Evolutionary conservation across 2,329 filamentous ascomycete genomes (phyloP).

Genomic region (Ophiobolus disseminans): DNA sequence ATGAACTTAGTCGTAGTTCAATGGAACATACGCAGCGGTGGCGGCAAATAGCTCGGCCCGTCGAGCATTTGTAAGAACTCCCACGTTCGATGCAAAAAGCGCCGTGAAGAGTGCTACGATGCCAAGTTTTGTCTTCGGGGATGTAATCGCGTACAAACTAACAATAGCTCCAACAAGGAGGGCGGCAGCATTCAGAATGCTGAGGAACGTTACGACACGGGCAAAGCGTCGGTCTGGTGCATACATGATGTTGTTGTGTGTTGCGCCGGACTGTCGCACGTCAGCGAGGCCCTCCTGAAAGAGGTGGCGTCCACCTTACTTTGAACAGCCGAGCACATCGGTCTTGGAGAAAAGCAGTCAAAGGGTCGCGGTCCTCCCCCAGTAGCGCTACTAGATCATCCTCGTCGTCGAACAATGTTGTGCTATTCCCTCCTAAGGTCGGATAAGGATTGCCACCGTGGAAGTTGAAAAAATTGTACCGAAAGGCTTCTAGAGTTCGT

Average conservation of each 20-base stretch:
- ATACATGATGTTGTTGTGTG: constrained; percentile 1
- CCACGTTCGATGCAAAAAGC: constrained; percentile 21
- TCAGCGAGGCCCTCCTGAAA: neutral
- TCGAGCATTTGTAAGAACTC: constrained; percentile 18
- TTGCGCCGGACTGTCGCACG: neutral
- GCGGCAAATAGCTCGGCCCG: constrained; percentile 22
- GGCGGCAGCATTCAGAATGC: constrained; percentile 8
- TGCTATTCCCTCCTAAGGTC: constrained; percentile 10
- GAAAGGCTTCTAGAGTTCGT: constrained; percentile 8
- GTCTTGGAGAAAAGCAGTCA: constrained; percentile 37
- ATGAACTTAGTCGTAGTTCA: neutral
- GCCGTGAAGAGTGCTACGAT: constrained; percentile 16
- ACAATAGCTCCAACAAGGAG: constrained; percentile 21
- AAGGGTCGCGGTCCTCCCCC: constrained; percentile 29
- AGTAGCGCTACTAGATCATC: constrained; percentile 34
- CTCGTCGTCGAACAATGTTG: constrained; percentile 12
- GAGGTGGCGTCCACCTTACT: too few relatives aligned
- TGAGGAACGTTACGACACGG: constrained; percentile 9
- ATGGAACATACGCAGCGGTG: constrained; percentile 1
- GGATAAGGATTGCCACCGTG: constrained; percentile 4
- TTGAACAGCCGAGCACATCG: neutral
- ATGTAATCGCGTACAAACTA: constrained; percentile 9
- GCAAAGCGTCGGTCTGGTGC: constrained; percentile 5
- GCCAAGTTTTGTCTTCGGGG: constrained; percentile 3
- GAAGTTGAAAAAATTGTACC: constrained; percentile 6